Base-by-base conservation (phyloP, 2,329 filamentous ascomycete genomes). In the Ceratocystis lukuohia region DNA sequence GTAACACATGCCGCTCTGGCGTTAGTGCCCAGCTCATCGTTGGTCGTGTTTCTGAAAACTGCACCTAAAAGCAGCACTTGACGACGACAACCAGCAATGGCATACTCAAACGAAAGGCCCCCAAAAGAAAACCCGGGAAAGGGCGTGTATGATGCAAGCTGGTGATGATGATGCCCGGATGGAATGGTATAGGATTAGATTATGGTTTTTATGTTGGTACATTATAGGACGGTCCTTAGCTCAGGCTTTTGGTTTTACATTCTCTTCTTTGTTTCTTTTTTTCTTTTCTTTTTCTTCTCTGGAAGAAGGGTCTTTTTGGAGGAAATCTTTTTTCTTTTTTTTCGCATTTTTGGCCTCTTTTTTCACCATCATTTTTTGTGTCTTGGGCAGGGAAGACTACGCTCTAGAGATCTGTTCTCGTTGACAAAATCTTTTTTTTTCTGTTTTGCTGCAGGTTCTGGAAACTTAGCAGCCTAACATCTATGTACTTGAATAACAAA, bases 1-100 rank as follows among this genome's bases (percentile, higher is more conserved):
- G 84, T 46, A 85, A 81, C 15, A 74, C 74, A 33, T 87, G 84
- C 74, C 69, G 72, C 66, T 69, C 71, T 25, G 74, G 73, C 64
- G 68, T 71, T 45, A 68, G 66, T 22, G 69, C 64, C 25, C 30
- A 65, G n/a, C 41, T 65, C 15, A 53, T 61, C 15, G 25, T 64
- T 48, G 22, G 50, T 37, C 33, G 28, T 62, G 46, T 65, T 65
- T 17, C 22, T 15, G 41, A 65, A 45, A 30, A 65, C 20, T 61
- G 50, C 64, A 37, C 22, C 25, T 56, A 50, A 30, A 12, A 41
- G 37, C 37, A 41, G 10, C 15, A 50, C 12, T 4, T 44, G 20
- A 64, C 53, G 8, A 56, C 8, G 3, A 57, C 22, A 28, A n/a
- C 53, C 20, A 53, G 48, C 48, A 53, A 22, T n/a, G 7, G 48